Evolutionary conservation across 2,329 filamentous ascomycete species (phyloP).

Genomic region (Exserohilum rostratum): DNA sequence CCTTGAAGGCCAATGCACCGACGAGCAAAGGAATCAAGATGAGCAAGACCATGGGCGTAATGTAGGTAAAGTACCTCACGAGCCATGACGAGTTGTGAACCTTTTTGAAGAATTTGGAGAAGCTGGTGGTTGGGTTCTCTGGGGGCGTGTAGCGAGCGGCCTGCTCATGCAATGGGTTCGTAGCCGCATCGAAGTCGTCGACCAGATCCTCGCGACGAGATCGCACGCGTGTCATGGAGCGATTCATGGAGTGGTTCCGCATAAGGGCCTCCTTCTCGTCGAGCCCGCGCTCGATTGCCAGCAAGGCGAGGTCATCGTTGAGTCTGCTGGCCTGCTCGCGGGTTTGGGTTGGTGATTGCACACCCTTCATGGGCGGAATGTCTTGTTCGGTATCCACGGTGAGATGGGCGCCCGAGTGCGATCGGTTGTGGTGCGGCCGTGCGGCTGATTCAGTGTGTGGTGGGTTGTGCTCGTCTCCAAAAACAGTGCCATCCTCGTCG

Average conservation of each 20-base stretch:
- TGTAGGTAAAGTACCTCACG: conserved; percentile 74
- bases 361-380: conserved; percentile 31
- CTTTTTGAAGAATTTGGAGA: conserved; percentile 69
- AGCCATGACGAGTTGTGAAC: conserved; percentile 70
- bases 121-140: conserved; percentile 64
- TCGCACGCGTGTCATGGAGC: conserved; percentile 58
- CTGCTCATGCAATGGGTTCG: conserved; percentile 72
- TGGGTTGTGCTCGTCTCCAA: conserved; percentile 41
- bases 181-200: conserved; percentile 71
- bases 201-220: conserved; percentile 62
- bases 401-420: conserved; percentile 52
- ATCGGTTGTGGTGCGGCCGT: conserved; percentile 17
- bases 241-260: conserved; percentile 43
- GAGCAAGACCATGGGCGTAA: conserved; percentile 67
- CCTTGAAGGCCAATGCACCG: conserved; percentile 64
- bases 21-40: conserved; percentile 72
- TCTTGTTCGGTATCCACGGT: conserved; percentile 55
- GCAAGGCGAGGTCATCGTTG: conserved; percentile 69
- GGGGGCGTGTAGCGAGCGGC: conserved; percentile 69
- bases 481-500: conserved; percentile 47
- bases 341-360: conserved; percentile 60
- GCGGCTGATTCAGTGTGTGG: conserved; percentile 18
- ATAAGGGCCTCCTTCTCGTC: conserved; percentile 52
- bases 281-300: conserved; percentile 68
- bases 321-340: conserved; percentile 66